phyloP scores from a whole-genome alignment of 2,329 filamentous ascomycete genomes.

The Pseudogymnoascus sp. region DNA sequence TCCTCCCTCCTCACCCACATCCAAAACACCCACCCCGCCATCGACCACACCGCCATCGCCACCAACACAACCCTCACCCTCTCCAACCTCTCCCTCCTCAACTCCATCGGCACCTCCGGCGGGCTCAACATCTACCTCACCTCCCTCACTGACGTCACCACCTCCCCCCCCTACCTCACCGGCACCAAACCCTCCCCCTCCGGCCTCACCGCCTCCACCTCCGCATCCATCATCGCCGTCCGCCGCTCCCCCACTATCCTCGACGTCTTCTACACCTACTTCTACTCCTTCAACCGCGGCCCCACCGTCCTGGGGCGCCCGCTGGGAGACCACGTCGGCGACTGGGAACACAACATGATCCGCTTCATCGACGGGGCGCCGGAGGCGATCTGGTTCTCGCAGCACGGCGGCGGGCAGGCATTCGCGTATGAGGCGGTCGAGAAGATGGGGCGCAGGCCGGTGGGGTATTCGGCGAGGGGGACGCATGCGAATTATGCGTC shows the following conservation, averaged over 20 bases:
- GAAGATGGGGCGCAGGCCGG: slow-evolving; percentile 45
- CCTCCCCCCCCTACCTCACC: slow-evolving; percentile 43
- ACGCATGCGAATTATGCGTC: slow-evolving; percentile 60
- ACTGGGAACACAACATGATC: slow-evolving; percentile 63
- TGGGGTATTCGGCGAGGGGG: slow-evolving; percentile 53
- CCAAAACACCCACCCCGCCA: slow-evolving; percentile 37
- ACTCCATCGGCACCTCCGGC: slow-evolving; percentile 29
- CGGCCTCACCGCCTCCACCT: slow-evolving; percentile 45
- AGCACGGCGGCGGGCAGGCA: slow-evolving; percentile 56
- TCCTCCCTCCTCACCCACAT: slow-evolving; percentile 42
- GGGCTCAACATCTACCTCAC: slow-evolving; percentile 44
- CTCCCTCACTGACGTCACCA: slow-evolving; percentile 42
- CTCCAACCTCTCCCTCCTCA: slow-evolving; percentile 41
- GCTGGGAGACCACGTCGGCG: slow-evolving; percentile 51
- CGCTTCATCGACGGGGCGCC: slow-evolving; percentile 53
- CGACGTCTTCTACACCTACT: slow-evolving; percentile 15
- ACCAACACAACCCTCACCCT: slow-evolving; percentile 35
- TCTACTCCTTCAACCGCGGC: slow-evolving; percentile 13
- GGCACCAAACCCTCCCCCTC: slow-evolving; percentile 46
- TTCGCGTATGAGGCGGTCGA: slow-evolving; percentile 51
- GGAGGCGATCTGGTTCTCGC: slow-evolving; percentile 53
- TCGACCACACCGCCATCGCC: slow-evolving; percentile 35
- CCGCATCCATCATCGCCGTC: slow-evolving; percentile 45
- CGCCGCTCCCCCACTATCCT: not conserved
- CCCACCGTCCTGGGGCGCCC: not conserved